Evolutionary conservation across 2,329 filamentous ascomycete species (phyloP).

Genomic region (Fusarium sp.): DNA sequence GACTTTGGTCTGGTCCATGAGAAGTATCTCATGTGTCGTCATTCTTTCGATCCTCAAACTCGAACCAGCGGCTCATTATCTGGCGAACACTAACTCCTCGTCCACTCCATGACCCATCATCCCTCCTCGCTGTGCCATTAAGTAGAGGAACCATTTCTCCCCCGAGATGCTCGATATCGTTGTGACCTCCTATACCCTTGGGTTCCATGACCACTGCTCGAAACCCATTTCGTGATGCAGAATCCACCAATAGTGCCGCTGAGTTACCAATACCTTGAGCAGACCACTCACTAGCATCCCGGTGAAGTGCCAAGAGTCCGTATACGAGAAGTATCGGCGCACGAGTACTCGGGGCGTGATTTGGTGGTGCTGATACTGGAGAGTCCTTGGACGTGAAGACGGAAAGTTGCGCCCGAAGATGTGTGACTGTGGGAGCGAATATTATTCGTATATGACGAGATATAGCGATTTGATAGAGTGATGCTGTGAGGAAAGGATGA

Average conservation of each 20-base stretch:
- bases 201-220: constrained; percentile 61
- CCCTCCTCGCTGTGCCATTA: constrained; percentile 63
- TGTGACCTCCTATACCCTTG: constrained; percentile 40
- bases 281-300: constrained; percentile 77
- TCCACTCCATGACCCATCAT: constrained; percentile 66
- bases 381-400: constrained; percentile 57
- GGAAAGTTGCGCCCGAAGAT: constrained; percentile 80
- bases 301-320: constrained; percentile 73
- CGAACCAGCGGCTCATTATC: constrained; percentile 74
- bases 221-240: constrained; percentile 59
- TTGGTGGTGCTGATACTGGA: constrained; percentile 51
- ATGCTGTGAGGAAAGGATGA: constrained; percentile 64
- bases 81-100: constrained; percentile 66
- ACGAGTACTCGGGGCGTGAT: constrained; percentile 11
- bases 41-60: constrained; percentile 23
- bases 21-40: neutral
- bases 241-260: constrained; percentile 71
- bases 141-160: constrained; percentile 69
- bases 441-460: constrained; percentile 75
- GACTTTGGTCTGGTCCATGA: neutral
- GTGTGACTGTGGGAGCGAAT: constrained; percentile 80
- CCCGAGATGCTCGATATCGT: constrained; percentile 53
- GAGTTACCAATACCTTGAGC: constrained; percentile 76
- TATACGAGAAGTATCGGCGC: constrained; percentile 68
- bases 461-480: constrained; percentile 75